phyloP scores from a whole-genome alignment of 345 rosid genomes.

The Acer campestre region DNA sequence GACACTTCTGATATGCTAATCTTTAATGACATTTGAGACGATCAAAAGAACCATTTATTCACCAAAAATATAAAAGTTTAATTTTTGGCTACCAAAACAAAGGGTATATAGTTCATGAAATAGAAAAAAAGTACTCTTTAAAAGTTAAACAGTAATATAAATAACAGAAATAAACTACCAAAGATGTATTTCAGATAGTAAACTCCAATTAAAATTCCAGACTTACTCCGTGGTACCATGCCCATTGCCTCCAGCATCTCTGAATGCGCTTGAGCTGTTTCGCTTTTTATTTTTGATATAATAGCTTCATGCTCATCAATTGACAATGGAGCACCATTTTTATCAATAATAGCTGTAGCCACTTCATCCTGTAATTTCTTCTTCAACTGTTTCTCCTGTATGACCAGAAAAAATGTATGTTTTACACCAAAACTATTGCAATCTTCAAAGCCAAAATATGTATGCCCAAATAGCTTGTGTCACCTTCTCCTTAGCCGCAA shows the following conservation, averaged over 20 bases:
- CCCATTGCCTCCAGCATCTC: constrained; percentile 49
- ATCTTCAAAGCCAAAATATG: constrained; percentile 8
- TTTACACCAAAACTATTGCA: neutral
- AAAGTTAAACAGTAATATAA: neutral
- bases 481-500: constrained; percentile 69
- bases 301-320: constrained; percentile 50
- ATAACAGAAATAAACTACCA: neutral
- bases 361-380: constrained; percentile 56
- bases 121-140: too few relatives aligned
- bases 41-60: neutral
- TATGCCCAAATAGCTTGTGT: neutral
- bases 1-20: neutral
- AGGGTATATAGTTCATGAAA: neutral
- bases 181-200: neutral
- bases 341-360: constrained; percentile 52
- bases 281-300: constrained; percentile 48
- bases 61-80: too few relatives aligned
- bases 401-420: neutral
- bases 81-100: neutral
- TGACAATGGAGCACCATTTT: constrained; percentile 49
- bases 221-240: constrained; percentile 47
- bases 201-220: neutral
- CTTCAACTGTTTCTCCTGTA: constrained; percentile 63
- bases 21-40: neutral
- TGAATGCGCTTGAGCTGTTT: constrained; percentile 48